These are phyloP conservation scores for Cadophora malorum DNA, from an alignment of 2,329 filamentous ascomycete species.

Conservation along the genomic window DNA sequence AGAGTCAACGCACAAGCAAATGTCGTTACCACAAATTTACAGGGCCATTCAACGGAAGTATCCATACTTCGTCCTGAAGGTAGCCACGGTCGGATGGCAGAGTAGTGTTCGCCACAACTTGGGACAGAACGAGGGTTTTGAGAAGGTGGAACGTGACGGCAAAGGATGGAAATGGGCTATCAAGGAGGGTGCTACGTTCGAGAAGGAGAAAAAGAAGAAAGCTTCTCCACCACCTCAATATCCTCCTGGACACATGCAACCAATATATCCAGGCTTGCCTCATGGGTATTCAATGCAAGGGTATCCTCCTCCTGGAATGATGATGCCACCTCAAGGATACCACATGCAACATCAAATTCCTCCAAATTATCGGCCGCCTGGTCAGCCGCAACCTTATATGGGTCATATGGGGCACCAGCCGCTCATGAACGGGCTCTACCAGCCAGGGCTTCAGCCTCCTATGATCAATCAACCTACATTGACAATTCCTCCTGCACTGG, in stretches of 20 bases:
- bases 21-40: slow-evolving; percentile 66
- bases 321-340: slow-evolving; percentile 39
- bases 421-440: slow-evolving; percentile 33
- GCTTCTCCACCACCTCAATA: slow-evolving; percentile 50
- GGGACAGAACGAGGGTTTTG: slow-evolving; percentile 61
- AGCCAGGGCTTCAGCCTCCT: slow-evolving; percentile 22
- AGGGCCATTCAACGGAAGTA: slow-evolving; percentile 62
- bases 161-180: slow-evolving; percentile 65
- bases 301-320: slow-evolving; percentile 35
- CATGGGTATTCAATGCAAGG: slow-evolving; percentile 30
- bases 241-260: slow-evolving; percentile 37
- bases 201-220: slow-evolving; percentile 59
- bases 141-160: slow-evolving; percentile 57
- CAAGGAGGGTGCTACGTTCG: slow-evolving; percentile 58
- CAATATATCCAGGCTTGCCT: slow-evolving; percentile 37
- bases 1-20: slow-evolving; percentile 53
- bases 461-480: slow-evolving; percentile 20
- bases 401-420: slow-evolving; percentile 21
- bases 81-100: slow-evolving; percentile 63
- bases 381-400: slow-evolving; percentile 36
- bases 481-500: slow-evolving; percentile 38
- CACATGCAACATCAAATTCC: slow-evolving; percentile 31
- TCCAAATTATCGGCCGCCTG: slow-evolving; percentile 36
- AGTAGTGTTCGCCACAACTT: slow-evolving; percentile 68
- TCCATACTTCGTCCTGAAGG: slow-evolving; percentile 62